Percentiles rank a stretch among this genome's conserved stretches.
Conservation (phyloP, 176 grass and related monocot genomes). For the Oryza officinalis region DNA sequence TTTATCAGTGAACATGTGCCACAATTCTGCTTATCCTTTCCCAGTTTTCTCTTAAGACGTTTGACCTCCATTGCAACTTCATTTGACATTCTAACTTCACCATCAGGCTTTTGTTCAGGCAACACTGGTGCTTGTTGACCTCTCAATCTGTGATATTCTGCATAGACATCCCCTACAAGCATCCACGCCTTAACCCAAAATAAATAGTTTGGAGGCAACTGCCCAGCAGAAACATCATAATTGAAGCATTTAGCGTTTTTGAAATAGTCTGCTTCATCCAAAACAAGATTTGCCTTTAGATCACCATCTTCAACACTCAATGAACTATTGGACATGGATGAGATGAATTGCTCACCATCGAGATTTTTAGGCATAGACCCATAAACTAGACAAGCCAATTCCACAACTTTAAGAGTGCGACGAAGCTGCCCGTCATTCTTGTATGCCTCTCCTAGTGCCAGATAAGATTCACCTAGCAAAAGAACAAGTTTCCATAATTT, state of each 20-base stretch:
- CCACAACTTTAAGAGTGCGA: conserved; percentile 84
- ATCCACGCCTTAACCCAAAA: conserved; percentile 94
- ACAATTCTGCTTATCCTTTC: conserved; percentile 80
- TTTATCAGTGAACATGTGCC: conserved; percentile 88
- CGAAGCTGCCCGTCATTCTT: conserved; percentile 77
- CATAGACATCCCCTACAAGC: conserved; percentile 91
- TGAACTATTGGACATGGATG: conserved; percentile 69
- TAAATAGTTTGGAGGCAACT: conserved; percentile 56
- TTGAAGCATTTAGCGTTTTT: conserved; percentile 33
- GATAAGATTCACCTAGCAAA: conserved; percentile 97
- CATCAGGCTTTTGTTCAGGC: conserved; percentile 50
- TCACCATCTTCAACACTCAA: conserved; percentile 34
- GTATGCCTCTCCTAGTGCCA: conserved; percentile 85
- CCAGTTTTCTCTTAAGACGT: conserved; percentile 94
- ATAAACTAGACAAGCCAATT: conserved; percentile 91
- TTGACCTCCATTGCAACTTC: conserved; percentile 98
- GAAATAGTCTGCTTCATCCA: conserved; percentile 47
- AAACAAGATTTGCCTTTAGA: conserved; percentile 48
- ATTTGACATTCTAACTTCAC: conserved; percentile 78
- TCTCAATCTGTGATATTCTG: conserved; percentile 74
- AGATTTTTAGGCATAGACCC: conserved; percentile 96
- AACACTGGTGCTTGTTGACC: conserved; percentile 52
- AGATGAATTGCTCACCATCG: conserved; percentile 87
- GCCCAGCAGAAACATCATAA: conserved; percentile 43
- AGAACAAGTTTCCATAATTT: conserved; percentile 99